These are phyloP conservation scores for Funneliformis mosseae DNA, from an alignment of 192 early-diverging fungal genomes.

Conservation along the genomic window DNA sequence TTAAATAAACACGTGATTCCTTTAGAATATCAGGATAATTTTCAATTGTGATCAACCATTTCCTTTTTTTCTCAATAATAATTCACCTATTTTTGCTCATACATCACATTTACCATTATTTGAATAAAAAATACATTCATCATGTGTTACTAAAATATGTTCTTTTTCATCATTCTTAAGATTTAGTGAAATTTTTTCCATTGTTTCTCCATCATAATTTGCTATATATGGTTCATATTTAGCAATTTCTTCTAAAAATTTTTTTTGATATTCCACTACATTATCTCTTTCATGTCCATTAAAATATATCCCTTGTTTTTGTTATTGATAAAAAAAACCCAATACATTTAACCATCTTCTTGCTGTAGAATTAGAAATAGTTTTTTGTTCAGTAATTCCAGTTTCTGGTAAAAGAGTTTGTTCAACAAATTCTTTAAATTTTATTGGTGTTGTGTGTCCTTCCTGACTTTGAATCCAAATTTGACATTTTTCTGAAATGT, in stretches of 20 bases:
- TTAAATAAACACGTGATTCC: constrained; percentile 4
- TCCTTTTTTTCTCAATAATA: constrained; percentile 11
- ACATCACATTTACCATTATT: not conserved
- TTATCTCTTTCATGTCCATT: constrained; percentile 10
- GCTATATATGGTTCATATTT: not conserved
- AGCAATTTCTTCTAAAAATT: not conserved
- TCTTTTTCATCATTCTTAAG: not conserved
- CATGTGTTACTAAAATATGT: constrained; percentile 8
- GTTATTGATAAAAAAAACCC: not conserved
- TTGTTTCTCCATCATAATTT: constrained; percentile 18
- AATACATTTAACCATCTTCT: not conserved
- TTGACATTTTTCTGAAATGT: not conserved
- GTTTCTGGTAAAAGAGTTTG: not conserved
- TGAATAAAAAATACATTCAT: constrained; percentile 12
- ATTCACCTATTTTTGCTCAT: not conserved
- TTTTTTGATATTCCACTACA: not conserved
- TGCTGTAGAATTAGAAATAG: not conserved
- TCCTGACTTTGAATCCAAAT: not conserved
- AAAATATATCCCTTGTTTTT: constrained; percentile 1
- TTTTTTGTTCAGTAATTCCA: not conserved
- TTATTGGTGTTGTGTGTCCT: not conserved
- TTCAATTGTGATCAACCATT: not conserved
- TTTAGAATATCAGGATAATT: not conserved
- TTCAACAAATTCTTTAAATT: constrained; percentile 2
- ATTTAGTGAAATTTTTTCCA: not conserved